Percentiles rank a stretch among this genome's conserved stretches.
These are phyloP conservation scores for Colletotrichum musicola DNA, from an alignment of 2,329 filamentous ascomycete species.

Conservation along the genomic window DNA sequence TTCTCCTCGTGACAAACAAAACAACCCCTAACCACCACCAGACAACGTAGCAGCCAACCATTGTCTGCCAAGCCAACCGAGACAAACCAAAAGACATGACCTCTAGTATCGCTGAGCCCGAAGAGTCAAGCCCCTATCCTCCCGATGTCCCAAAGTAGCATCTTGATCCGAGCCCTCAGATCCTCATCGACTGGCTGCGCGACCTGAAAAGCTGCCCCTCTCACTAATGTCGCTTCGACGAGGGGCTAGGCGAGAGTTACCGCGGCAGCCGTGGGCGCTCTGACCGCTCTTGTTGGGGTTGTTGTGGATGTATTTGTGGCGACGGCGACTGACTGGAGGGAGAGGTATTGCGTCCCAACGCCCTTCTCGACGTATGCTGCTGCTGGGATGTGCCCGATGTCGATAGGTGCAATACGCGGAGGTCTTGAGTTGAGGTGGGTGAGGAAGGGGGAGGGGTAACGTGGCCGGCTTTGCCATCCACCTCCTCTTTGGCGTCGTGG, in stretches of 20 bases:
- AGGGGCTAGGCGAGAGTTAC: no score
- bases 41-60: background rate
- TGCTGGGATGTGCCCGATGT: background rate
- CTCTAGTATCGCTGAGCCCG: slow-evolving; percentile 2
- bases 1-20: no score
- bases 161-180: background rate
- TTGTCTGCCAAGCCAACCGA: background rate
- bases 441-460: slow-evolving; percentile 31
- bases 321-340: no score
- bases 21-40: no score
- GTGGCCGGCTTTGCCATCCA: slow-evolving; percentile 44
- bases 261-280: no score
- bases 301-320: no score
- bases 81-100: background rate
- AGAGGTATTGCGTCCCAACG: no score
- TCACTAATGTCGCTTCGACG: no score
- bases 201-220: no score
- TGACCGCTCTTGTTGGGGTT: no score
- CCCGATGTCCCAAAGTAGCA: slow-evolving; percentile 1
- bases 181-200: no score
- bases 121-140: slow-evolving; percentile 22
- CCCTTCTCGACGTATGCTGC: no score
- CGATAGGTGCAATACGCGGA: slow-evolving; percentile 53
- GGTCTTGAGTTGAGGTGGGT: slow-evolving; percentile 51
- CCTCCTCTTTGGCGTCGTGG: slow-evolving; percentile 43